A percentile compares a stretch with the other conserved stretches of the same genome.
Conservation (phyloP, 2,329 filamentous ascomycete species). For the Aspergillus unguis region DNA sequence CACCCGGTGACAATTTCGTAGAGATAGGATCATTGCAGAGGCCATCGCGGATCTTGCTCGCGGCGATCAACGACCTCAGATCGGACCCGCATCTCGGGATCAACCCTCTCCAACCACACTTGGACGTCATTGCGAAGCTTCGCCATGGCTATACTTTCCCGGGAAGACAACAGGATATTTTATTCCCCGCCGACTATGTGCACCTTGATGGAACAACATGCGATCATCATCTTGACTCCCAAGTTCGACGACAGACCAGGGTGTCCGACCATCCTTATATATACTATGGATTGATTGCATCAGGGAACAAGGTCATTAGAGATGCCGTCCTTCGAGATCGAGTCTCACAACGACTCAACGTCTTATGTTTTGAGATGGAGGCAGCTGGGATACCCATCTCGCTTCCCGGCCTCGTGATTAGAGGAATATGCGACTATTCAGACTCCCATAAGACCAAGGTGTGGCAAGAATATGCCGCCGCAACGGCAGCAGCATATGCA, state of each 20-base stretch:
- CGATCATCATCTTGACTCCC: not conserved
- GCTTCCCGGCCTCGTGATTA: slow-evolving; percentile 14
- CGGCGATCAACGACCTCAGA: not conserved
- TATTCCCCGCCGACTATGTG: not conserved
- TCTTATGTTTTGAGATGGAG: slow-evolving; percentile 13
- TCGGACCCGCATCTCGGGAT: not conserved
- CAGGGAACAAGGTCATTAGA: slow-evolving; percentile 11
- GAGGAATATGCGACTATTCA: slow-evolving; percentile 18
- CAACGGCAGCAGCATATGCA: not conserved
- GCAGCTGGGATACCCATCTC: slow-evolving; percentile 14
- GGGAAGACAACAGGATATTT: not conserved
- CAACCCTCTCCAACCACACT: not conserved
- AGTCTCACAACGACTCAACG: not conserved
- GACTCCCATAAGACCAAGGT: slow-evolving; percentile 8
- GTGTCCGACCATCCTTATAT: not conserved
- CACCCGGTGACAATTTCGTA: not conserved
- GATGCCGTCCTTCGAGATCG: slow-evolving; percentile 3
- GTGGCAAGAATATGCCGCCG: not conserved
- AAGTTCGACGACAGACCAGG: no score
- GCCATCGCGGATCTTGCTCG: not conserved
- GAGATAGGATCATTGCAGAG: not conserved
- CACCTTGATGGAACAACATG: not conserved
- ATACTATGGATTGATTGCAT: slow-evolving; percentile 7
- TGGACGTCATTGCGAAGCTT: not conserved
- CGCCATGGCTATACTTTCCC: no score